Percentiles rank a stretch among this genome's conserved stretches.
Conservation (phyloP, 441 rosid species). For the Eugenia klotzschiana region DNA sequence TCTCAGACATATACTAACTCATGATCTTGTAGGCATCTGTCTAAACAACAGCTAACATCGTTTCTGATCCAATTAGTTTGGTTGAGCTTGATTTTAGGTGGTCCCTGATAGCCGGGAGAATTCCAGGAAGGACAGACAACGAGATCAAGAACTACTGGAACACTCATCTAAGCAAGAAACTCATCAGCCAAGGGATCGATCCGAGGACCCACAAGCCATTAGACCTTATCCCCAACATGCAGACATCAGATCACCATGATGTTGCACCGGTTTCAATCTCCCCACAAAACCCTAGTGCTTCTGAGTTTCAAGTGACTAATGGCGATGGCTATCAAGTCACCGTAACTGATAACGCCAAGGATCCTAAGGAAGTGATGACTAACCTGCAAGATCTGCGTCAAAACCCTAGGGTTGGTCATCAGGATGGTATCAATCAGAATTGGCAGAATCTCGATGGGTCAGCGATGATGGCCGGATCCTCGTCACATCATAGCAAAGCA, state of each 20-base stretch:
- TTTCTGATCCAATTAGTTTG: not conserved
- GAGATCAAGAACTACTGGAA: slow-evolving; percentile 8
- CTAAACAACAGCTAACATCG: not conserved
- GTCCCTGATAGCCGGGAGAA: slow-evolving; percentile 8
- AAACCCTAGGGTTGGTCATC: not conserved
- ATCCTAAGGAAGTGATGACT: not conserved
- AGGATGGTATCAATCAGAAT: not conserved
- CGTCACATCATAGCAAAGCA: not conserved
- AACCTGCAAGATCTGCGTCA: not conserved
- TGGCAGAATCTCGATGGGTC: not conserved
- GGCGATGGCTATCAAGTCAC: not conserved
- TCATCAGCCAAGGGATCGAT: slow-evolving; percentile 6
- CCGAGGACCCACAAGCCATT: slow-evolving; percentile 7
- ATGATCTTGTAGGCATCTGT: not conserved
- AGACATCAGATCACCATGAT: not conserved
- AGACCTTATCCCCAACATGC: not conserved
- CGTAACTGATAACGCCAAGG: not conserved
- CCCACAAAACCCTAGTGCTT: not conserved
- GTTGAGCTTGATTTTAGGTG: not conserved
- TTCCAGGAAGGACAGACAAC: slow-evolving; percentile 7
- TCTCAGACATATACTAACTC: not conserved
- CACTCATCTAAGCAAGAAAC: slow-evolving; percentile 8
- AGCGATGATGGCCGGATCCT: not conserved
- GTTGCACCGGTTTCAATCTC: not conserved
- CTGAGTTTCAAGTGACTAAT: not conserved